phyloP scores from a whole-genome alignment of 768 basidiomycete genomes.

The Lactarius hengduanensis region DNA sequence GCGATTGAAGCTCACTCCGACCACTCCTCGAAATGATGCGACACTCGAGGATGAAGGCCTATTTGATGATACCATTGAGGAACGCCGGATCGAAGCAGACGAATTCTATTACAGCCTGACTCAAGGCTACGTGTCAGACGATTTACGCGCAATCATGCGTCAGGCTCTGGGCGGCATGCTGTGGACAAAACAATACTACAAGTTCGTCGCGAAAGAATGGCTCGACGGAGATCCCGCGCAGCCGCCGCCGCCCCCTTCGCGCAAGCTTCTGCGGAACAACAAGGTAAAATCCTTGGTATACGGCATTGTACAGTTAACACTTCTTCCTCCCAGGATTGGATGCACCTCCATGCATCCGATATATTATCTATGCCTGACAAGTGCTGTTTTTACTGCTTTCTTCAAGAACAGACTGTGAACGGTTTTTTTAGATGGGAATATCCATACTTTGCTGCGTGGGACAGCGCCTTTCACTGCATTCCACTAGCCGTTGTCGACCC shows the following conservation, averaged over 20 bases:
- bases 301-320: neutral
- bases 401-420: slow-evolving; percentile 1
- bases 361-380: slow-evolving; percentile 99
- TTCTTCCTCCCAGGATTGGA: slow-evolving; percentile 72
- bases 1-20: slow-evolving; percentile 86
- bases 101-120: slow-evolving; percentile 89
- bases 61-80: slow-evolving; percentile 89
- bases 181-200: slow-evolving; percentile 98
- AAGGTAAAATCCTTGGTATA: slow-evolving; percentile 42
- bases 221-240: slow-evolving; percentile 93
- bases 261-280: slow-evolving; percentile 77
- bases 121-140: slow-evolving; percentile 84
- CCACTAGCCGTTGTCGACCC: slow-evolving; percentile 96
- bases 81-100: slow-evolving; percentile 88
- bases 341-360: slow-evolving; percentile 92
- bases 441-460: slow-evolving; percentile 98
- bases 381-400: slow-evolving; percentile 42
- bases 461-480: slow-evolving; percentile 99
- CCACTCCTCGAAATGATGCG: slow-evolving; percentile 69
- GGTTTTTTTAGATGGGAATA: slow-evolving; percentile 80
- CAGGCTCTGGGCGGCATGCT: slow-evolving; percentile 97
- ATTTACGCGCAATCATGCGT: slow-evolving; percentile 93
- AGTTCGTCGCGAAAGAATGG: slow-evolving; percentile 97
- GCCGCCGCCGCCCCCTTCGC: slow-evolving; percentile 87
- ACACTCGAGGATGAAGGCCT: slow-evolving; percentile 81